Conservation (phyloP, 2,329 filamentous ascomycete genomes). For the Ramichloridium luteum region DNA sequence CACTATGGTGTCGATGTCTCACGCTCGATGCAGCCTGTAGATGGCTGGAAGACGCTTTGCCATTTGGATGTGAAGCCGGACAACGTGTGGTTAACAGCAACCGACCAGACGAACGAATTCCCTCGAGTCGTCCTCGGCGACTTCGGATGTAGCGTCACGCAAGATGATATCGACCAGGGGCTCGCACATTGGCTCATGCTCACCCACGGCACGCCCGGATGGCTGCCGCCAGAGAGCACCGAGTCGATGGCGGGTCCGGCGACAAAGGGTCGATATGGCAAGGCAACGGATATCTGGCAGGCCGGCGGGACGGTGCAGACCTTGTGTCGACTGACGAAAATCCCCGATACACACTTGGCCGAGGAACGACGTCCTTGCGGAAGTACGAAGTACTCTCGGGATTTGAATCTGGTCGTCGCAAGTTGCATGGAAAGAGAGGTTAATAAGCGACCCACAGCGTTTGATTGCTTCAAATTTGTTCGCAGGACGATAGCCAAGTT, state of each 20-base stretch:
- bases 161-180: constrained; percentile 7
- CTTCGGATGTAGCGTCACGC: constrained; percentile 10
- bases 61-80: constrained; percentile 13
- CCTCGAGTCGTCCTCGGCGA: constrained; percentile 14
- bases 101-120: not conserved
- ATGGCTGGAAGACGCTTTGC: constrained; percentile 12
- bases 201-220: constrained; percentile 6
- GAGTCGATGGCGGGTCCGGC: not conserved
- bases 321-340: constrained; percentile 6
- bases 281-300: constrained; percentile 14
- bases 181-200: constrained; percentile 1
- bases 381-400: not conserved
- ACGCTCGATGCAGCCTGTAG: not conserved
- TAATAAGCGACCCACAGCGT: not conserved
- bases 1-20: constrained; percentile 10
- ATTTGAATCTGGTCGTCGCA: not conserved
- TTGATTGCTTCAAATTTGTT: not conserved
- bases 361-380: constrained; percentile 9
- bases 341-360: constrained; percentile 4
- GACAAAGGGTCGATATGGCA: constrained; percentile 7
- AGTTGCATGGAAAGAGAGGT: not conserved
- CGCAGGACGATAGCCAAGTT: too few relatives aligned
- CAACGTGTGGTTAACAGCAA: constrained; percentile 10
- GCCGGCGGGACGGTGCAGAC: constrained; percentile 11
- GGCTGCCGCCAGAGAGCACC: constrained; percentile 11